These are phyloP conservation scores for Immersiella caudata DNA, from an alignment of 495 filamentous ascomycete genomes.

Conservation along the genomic window DNA sequence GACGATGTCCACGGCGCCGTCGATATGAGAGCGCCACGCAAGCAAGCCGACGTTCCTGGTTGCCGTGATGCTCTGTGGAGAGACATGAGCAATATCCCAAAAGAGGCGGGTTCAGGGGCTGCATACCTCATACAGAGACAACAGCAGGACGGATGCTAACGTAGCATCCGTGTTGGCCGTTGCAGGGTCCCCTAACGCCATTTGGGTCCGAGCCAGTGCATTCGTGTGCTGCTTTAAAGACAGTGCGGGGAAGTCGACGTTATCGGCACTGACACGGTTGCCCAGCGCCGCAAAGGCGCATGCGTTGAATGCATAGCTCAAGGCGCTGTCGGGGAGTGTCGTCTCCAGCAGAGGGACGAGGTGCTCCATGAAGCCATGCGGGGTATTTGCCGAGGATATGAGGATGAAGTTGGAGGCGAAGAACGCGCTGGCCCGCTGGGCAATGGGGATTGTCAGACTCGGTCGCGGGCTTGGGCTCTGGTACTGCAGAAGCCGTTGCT, in stretches of 20 bases:
- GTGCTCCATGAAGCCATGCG: constrained; percentile 59
- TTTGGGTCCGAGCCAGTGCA: constrained; percentile 57
- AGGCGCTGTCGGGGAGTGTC: constrained; percentile 47
- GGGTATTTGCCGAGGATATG: constrained; percentile 44
- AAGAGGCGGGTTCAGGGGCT: constrained; percentile 19
- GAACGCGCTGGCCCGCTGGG: constrained; percentile 54
- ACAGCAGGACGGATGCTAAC: constrained; percentile 31
- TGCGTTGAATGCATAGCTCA: constrained; percentile 61
- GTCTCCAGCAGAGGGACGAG: constrained; percentile 57
- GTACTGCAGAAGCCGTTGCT: neutral
- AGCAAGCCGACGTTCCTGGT: constrained; percentile 47
- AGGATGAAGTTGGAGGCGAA: constrained; percentile 60
- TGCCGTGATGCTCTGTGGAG: constrained; percentile 46
- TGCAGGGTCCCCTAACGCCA: constrained; percentile 55
- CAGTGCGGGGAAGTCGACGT: constrained; percentile 38
- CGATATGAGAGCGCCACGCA: constrained; percentile 57
- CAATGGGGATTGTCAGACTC: constrained; percentile 38
- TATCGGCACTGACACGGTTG: constrained; percentile 43
- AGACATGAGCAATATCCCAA: neutral
- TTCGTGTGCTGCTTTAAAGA: constrained; percentile 49
- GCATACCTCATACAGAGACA: constrained; percentile 34
- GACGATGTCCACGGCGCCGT: constrained; percentile 57
- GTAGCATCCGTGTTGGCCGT: constrained; percentile 31
- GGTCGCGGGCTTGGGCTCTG: constrained; percentile 22
- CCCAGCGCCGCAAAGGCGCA: constrained; percentile 58